A percentile compares a stretch with the other conserved stretches of the same genome.
phyloP scores from a whole-genome alignment of 2,329 filamentous ascomycete genomes.

The Arthrinium phaeospermum region DNA sequence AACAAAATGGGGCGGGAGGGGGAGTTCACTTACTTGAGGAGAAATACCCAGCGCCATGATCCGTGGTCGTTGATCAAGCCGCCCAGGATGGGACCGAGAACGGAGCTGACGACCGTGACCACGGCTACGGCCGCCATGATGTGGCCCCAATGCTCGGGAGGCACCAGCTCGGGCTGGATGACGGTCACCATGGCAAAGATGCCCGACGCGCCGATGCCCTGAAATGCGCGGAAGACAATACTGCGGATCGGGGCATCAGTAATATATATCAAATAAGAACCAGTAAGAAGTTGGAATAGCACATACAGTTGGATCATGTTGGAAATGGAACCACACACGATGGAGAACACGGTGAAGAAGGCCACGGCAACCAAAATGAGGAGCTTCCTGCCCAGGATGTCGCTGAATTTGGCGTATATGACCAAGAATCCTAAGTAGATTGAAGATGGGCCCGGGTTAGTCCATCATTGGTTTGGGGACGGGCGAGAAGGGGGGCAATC shows the following conservation, averaged over 20 bases:
- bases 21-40: constrained; percentile 46
- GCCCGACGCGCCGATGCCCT: constrained; percentile 53
- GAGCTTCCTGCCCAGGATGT: constrained; percentile 50
- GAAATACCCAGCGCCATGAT: constrained; percentile 54
- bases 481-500: not conserved
- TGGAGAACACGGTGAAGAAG: constrained; percentile 48
- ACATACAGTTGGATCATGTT: constrained; percentile 39
- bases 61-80: constrained; percentile 47
- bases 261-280: too few species aligned
- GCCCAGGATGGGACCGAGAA: constrained; percentile 50
- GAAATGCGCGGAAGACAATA: constrained; percentile 45
- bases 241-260: constrained; percentile 23
- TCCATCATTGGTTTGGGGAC: too few species aligned
- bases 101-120: constrained; percentile 47
- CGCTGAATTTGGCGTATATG: constrained; percentile 50
- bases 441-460: not conserved
- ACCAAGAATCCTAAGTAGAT: constrained; percentile 40
- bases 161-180: constrained; percentile 43
- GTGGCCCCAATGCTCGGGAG: constrained; percentile 39
- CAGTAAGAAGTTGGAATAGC: too few species aligned
- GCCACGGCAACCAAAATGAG: constrained; percentile 42
- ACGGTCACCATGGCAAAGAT: constrained; percentile 50
- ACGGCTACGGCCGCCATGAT: constrained; percentile 42
- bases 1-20: too few species aligned
- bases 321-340: constrained; percentile 45